A percentile compares a stretch with the other conserved stretches of the same genome.
Conservation (phyloP, 768 basidiomycete genomes). For the Coprinellus micaceus region DNA sequence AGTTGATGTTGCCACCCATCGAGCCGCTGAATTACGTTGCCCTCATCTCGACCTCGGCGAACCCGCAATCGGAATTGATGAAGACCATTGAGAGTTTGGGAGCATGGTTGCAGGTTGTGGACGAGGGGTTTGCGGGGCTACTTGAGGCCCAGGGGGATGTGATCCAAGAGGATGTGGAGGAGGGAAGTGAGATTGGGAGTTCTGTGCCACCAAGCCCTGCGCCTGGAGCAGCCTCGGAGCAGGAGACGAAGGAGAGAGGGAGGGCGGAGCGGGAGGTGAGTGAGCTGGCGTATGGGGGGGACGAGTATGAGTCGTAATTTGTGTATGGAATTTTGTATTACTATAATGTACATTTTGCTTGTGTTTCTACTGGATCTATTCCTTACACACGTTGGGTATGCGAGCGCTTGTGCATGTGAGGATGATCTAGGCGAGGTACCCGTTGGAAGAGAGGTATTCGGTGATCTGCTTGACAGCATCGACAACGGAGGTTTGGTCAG, state of each 20-base stretch:
- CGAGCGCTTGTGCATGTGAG: too few relatives aligned
- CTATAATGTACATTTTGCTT: too few relatives aligned
- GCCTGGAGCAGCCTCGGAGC: too few relatives aligned
- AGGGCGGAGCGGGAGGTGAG: too few relatives aligned
- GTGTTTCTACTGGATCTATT: too few relatives aligned
- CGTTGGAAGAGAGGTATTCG: constrained; percentile 70
- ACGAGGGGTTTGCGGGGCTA: constrained; percentile 65
- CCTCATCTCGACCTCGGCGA: constrained; percentile 50
- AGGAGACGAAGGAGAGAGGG: neutral
- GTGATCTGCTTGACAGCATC: constrained; percentile 77
- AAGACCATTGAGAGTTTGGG: constrained; percentile 71
- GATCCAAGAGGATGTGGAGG: constrained; percentile 64
- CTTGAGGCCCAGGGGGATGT: constrained; percentile 52
- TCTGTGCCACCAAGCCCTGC: neutral
- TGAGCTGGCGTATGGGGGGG: too few relatives aligned
- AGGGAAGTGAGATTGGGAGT: constrained; percentile 14
- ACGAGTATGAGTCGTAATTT: too few relatives aligned
- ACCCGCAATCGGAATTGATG: constrained; percentile 66
- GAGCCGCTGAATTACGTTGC: constrained; percentile 64
- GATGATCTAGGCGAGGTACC: constrained; percentile 45
- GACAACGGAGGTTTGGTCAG: constrained; percentile 72
- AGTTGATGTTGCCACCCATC: neutral
- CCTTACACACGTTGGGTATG: too few relatives aligned
- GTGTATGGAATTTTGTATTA: too few relatives aligned
- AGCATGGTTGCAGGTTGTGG: constrained; percentile 72